These are phyloP conservation scores for Daedaleopsis sinensis DNA, from an alignment of 768 basidiomycete species.

Conservation along the genomic window DNA sequence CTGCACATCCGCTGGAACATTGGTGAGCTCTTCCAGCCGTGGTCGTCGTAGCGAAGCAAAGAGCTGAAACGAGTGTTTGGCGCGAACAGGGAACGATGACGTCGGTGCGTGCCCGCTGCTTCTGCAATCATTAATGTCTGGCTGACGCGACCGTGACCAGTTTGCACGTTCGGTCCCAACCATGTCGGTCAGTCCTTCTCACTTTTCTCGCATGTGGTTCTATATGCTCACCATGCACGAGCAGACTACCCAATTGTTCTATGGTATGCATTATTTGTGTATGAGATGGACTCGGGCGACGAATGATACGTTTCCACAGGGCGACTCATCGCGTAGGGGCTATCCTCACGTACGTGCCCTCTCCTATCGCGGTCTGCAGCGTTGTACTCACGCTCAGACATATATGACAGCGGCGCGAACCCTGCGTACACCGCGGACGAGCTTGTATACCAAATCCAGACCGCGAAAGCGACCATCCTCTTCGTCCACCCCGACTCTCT, in stretches of 20 bases:
- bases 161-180: slow-evolving; percentile 67
- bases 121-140: not conserved
- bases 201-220: not conserved
- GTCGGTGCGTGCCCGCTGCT: slow-evolving; percentile 44
- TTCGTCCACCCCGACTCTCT: slow-evolving; percentile 29
- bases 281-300: not conserved
- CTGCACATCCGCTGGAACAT: slow-evolving; percentile 46
- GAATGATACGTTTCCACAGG: slow-evolving; percentile 19
- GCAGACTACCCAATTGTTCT: slow-evolving; percentile 30
- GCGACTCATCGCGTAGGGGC: slow-evolving; percentile 60
- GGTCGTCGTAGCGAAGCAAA: not conserved
- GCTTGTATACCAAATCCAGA: slow-evolving; percentile 33
- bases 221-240: not conserved
- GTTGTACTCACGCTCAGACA: not conserved
- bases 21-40: slow-evolving; percentile 34
- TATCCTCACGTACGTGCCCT: slow-evolving; percentile 52
- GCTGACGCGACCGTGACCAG: slow-evolving; percentile 34
- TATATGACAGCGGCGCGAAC: slow-evolving; percentile 29
- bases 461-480: slow-evolving; percentile 28
- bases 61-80: not conserved
- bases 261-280: slow-evolving; percentile 22
- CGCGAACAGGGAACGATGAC: slow-evolving; percentile 45
- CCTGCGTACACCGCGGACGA: slow-evolving; percentile 35
- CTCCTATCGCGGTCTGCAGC: not conserved
- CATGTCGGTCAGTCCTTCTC: slow-evolving; percentile 46